Evolutionary conservation across 768 basidiomycete genomes (phyloP).

Genomic region (Suillus weaverae): DNA sequence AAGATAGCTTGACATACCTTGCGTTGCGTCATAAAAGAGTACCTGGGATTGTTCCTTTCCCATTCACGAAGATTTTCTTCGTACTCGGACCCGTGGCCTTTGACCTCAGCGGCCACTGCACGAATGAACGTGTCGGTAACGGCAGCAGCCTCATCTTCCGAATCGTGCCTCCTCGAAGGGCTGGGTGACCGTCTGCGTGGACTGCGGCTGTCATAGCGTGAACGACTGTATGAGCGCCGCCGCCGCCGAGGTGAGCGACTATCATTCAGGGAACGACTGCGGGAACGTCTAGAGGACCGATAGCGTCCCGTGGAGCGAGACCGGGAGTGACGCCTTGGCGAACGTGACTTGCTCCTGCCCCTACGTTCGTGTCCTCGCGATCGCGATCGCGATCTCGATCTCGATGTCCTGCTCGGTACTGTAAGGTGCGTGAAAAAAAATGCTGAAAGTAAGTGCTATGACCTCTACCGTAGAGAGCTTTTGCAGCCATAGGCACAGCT

Average conservation of each 20-base stretch:
- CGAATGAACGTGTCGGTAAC: slow-evolving; percentile 85
- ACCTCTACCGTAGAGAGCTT: slow-evolving; percentile 74
- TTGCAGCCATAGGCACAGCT: slow-evolving; percentile 82
- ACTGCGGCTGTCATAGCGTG: slow-evolving; percentile 44
- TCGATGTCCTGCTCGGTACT: slow-evolving; percentile 21
- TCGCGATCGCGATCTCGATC: slow-evolving; percentile 36
- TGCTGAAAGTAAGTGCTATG: neutral
- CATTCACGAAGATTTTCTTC: slow-evolving; percentile 72
- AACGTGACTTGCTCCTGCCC: slow-evolving; percentile 27
- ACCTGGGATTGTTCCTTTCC: slow-evolving; percentile 82
- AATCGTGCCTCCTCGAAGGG: slow-evolving; percentile 40
- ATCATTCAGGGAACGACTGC: slow-evolving; percentile 48
- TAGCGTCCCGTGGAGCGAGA: slow-evolving; percentile 37
- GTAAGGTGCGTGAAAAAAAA: neutral
- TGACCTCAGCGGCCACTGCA: slow-evolving; percentile 83
- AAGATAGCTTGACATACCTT: slow-evolving; percentile 41
- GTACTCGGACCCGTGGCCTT: slow-evolving; percentile 75
- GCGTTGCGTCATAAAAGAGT: slow-evolving; percentile 66
- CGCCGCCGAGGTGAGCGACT: slow-evolving; percentile 42
- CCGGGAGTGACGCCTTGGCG: slow-evolving; percentile 35
- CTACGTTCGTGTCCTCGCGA: slow-evolving; percentile 32
- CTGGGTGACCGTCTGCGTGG: slow-evolving; percentile 43
- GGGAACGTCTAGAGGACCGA: slow-evolving; percentile 45
- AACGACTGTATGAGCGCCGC: slow-evolving; percentile 44
- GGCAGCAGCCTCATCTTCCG: slow-evolving; percentile 49